These are phyloP conservation scores for Boletus fagicola DNA, from an alignment of 768 basidiomycete genomes.

Conservation along the genomic window DNA sequence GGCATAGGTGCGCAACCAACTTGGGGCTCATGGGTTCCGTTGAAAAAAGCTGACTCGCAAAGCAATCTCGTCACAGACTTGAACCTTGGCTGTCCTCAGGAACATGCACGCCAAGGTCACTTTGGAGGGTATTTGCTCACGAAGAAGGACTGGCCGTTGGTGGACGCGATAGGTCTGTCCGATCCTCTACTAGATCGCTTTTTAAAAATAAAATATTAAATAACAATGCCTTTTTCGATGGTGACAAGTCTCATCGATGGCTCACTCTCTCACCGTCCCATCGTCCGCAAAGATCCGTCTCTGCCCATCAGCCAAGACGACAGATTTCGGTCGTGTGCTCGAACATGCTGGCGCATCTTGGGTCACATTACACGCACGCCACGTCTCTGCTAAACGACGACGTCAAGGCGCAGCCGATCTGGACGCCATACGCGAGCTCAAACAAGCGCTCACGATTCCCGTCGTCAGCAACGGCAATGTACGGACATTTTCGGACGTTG, in stretches of 20 bases:
- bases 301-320: slow-evolving; percentile 53
- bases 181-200: background rate
- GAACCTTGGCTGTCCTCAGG: slow-evolving; percentile 80
- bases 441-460: slow-evolving; percentile 49
- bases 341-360: slow-evolving; percentile 68
- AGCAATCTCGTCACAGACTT: slow-evolving; percentile 47
- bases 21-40: background rate
- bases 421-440: slow-evolving; percentile 54
- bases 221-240: background rate
- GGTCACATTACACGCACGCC: slow-evolving; percentile 72
- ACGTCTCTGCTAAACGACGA: slow-evolving; percentile 65
- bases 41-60: slow-evolving; percentile 4
- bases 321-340: slow-evolving; percentile 54
- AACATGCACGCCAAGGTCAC: slow-evolving; percentile 61
- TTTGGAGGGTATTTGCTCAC: slow-evolving; percentile 76
- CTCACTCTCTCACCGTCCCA: slow-evolving; percentile 60
- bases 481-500: slow-evolving; percentile 54
- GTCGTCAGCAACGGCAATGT: slow-evolving; percentile 83
- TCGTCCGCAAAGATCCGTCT: slow-evolving; percentile 63
- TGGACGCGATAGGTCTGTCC: slow-evolving; percentile 62
- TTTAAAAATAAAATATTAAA: background rate
- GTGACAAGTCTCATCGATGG: slow-evolving; percentile 64
- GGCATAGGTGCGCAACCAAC: slow-evolving; percentile 55
- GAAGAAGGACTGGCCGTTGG: slow-evolving; percentile 69
- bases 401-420: slow-evolving; percentile 73